Evolutionary conservation across 2,329 filamentous ascomycete genomes (phyloP).

Genomic region (Sordariomycetes sp.): DNA sequence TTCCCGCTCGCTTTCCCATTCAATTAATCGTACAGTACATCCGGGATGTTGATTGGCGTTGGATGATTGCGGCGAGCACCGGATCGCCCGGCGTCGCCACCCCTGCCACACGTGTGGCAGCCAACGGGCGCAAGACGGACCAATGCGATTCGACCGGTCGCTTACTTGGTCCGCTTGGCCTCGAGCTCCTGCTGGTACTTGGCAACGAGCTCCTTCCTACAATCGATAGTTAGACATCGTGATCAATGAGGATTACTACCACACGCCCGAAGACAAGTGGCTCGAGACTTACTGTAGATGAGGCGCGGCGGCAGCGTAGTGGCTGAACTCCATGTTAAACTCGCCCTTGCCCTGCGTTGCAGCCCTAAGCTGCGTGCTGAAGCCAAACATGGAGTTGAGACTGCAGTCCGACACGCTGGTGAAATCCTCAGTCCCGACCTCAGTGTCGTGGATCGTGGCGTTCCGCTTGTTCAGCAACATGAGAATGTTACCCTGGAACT

Average conservation of each 20-base stretch:
- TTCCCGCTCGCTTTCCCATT: neutral
- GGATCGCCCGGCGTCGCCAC: neutral
- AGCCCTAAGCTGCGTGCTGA: constrained; percentile 79
- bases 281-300: constrained; percentile 65
- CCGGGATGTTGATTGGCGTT: neutral
- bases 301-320: constrained; percentile 76
- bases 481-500: constrained; percentile 95
- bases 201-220: constrained; percentile 44
- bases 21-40: neutral
- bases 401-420: constrained; percentile 85
- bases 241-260: neutral
- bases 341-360: constrained; percentile 97
- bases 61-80: neutral
- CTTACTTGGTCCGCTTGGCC: constrained; percentile 39
- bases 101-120: neutral
- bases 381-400: constrained; percentile 96
- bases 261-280: neutral
- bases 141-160: neutral
- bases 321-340: constrained; percentile 97
- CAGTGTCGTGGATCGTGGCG: constrained; percentile 88
- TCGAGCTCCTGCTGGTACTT: constrained; percentile 47
- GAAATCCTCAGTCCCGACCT: constrained; percentile 89
- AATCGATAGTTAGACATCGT: constrained; percentile 11
- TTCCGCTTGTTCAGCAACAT: constrained; percentile 94
- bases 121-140: neutral